Percentiles rank a stretch among this genome's conserved stretches.
phyloP scores from a whole-genome alignment of 176 grass and related monocot genomes.

The Oryza glaberrima region DNA sequence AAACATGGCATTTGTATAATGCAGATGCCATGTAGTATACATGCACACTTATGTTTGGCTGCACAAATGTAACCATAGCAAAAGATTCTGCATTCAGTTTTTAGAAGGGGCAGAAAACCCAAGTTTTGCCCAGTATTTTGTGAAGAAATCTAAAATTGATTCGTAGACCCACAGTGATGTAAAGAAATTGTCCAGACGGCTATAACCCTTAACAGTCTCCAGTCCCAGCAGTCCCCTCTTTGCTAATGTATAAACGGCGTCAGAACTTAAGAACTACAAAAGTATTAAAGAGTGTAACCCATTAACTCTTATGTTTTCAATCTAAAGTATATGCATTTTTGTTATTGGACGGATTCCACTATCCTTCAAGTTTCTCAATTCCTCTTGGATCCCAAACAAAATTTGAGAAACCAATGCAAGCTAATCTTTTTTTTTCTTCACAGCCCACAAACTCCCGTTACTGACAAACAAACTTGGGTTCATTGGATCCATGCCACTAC shows the following conservation, averaged over 20 bases:
- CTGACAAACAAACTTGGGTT: background rate
- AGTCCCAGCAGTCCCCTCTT: background rate
- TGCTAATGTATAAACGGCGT: background rate
- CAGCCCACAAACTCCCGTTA: background rate
- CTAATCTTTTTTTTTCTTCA: background rate
- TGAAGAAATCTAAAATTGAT: background rate
- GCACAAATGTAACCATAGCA: constrained; percentile 1
- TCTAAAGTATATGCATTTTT: background rate
- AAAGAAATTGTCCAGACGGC: background rate
- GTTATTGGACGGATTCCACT: background rate
- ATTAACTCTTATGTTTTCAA: background rate
- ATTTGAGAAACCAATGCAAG: background rate
- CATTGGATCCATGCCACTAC: no score
- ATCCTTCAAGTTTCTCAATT: background rate
- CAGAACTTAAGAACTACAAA: constrained; percentile 5
- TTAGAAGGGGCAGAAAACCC: background rate
- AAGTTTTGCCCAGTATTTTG: background rate
- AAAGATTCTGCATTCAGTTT: background rate
- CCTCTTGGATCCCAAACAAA: background rate
- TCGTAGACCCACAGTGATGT: background rate
- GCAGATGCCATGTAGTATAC: background rate
- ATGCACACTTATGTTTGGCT: background rate
- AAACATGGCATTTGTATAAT: background rate
- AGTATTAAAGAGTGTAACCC: background rate
- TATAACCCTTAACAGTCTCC: background rate